Base-by-base conservation (phyloP, 2,329 filamentous ascomycete species). In the Fusarium sp. region DNA sequence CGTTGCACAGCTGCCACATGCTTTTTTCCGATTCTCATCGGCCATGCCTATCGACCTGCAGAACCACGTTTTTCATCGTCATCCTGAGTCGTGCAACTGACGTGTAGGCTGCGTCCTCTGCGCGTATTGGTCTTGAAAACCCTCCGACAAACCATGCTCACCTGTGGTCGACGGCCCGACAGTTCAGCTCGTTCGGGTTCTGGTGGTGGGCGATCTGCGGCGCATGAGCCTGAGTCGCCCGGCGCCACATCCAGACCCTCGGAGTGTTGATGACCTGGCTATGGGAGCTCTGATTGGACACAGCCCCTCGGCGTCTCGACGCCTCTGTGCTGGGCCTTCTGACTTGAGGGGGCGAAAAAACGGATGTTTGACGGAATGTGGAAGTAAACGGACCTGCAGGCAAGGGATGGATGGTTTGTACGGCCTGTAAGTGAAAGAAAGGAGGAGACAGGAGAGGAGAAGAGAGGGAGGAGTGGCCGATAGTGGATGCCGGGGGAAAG, bases 71-170 rank as follows among this genome's bases (percentile, higher is more conserved):
- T 64, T 67, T 27, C 24, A 34, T 50, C 65, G 62, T 66, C 66
- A 40, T 35, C 67, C 66, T 77, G 73, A 75, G 58, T 73, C 69
- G 71, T 40, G 58, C 27, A 70, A 69, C 35, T 73, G 71, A 75
- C 65, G 56, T 76, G 71, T 62, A 47, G 59, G 54, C 35, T 61
- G 52, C 65, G 56, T 64, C 64, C 27, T 57, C 47, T 47, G 35
- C 62, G 59, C 40, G 37, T 22, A 61, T 45, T 61, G 35, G 34
- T 27, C 40, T 35, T 52, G 40, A 50, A 52, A 62, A 62, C 20
- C 22, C n/a, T 52, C 64, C 64, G 68, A 72, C 20, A 62, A 60
- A 50, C 60, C 64, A 34, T 29, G 45, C 34, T 37, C 34, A 24
- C 45, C 60, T 62, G 45, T 57, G 11, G n/a, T 57, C 18, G 47